Evolutionary conservation across 2,329 filamentous ascomycete species (phyloP), one percentile per base, ranked within the genome.

Genomic region (Stagonosporopsis tanaceti): DNA sequence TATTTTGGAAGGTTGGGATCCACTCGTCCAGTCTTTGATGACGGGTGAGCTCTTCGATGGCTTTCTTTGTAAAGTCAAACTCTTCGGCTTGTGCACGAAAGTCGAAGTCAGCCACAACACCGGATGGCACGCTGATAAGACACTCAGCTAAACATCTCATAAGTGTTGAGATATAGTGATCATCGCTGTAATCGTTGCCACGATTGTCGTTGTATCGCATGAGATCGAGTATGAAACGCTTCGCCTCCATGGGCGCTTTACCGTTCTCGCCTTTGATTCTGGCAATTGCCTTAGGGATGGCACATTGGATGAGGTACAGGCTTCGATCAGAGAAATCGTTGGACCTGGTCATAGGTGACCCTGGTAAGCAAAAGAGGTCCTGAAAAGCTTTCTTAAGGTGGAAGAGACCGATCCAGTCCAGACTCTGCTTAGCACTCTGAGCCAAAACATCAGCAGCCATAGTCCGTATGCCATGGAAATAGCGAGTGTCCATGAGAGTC

Each of bases 171-270:
- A 99, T 87, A 72, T 97, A 99, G 68, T 91, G 88, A 61, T 93
- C 89, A 69, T 99, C 96, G 5, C 93, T 97, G 71, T 87, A 96
- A 47, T 89, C 81, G 67, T 99, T 99, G 59, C 91, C 89, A 2
- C 90, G 89, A 72, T 99, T 99, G 77, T 99, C 93, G 72, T 99
- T 99, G 79, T 93, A 94, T 46, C 91, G 89, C 32, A 99, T 81
- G 71, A 96, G 91, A 66, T 97, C 93, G 22, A 96, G 85, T 45
- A 99, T 85, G 74, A 97, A 96, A 37, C 86, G 85, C 55, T 93
- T 91, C 5, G 92, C 92, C 50, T 88, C 83, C 69, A 89, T 82
- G 0, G 94, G 93, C 51, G 93, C 93, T 67, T 87, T 89, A 35
- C 92, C 91, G 52, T 88, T 84, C 37, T 81, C 81, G 68, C 94